Conservation (phyloP, 2,329 filamentous ascomycete genomes). For the Raffaelea arxii region DNA sequence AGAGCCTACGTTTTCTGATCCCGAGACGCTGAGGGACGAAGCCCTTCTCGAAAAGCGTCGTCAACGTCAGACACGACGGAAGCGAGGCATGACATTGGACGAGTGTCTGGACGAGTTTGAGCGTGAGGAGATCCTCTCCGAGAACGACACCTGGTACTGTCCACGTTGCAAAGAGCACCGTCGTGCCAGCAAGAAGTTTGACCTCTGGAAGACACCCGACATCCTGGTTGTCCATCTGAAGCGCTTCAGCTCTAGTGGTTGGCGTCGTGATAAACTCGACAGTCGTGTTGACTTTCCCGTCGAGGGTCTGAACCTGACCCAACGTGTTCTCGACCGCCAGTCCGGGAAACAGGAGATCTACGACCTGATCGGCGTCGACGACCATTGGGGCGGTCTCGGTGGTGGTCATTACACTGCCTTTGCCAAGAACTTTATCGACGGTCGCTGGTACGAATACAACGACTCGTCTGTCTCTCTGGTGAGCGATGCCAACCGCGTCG, state of each 20-base stretch:
- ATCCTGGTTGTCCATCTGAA: constrained; percentile 93
- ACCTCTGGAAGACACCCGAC: constrained; percentile 93
- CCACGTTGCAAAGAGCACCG: constrained; percentile 90
- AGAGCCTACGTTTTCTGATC: constrained; percentile 46
- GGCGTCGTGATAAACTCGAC: constrained; percentile 83
- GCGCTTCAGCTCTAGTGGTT: constrained; percentile 79
- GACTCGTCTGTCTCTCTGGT: constrained; percentile 64
- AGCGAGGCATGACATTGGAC: constrained; percentile 71
- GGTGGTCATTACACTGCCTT: constrained; percentile 95
- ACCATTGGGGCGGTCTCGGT: constrained; percentile 86
- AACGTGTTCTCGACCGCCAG: constrained; percentile 69
- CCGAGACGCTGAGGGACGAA: constrained; percentile 39
- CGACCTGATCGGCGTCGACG: constrained; percentile 90
- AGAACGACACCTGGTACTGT: constrained; percentile 97
- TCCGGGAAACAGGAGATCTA: constrained; percentile 77
- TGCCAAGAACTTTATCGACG: constrained; percentile 84
- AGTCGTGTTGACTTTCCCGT: constrained; percentile 85
- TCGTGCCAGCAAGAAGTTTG: constrained; percentile 89
- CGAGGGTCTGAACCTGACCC: constrained; percentile 72
- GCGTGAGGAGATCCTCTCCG: constrained; percentile 84
- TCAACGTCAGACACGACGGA: constrained; percentile 54
- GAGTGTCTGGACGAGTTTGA: constrained; percentile 94
- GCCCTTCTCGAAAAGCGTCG: constrained; percentile 55
- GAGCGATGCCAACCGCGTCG: constrained; percentile 49
- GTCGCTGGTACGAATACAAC: constrained; percentile 93